Conservation (phyloP, 192 early-diverging fungal species). For the Spinellus fusiger region DNA sequence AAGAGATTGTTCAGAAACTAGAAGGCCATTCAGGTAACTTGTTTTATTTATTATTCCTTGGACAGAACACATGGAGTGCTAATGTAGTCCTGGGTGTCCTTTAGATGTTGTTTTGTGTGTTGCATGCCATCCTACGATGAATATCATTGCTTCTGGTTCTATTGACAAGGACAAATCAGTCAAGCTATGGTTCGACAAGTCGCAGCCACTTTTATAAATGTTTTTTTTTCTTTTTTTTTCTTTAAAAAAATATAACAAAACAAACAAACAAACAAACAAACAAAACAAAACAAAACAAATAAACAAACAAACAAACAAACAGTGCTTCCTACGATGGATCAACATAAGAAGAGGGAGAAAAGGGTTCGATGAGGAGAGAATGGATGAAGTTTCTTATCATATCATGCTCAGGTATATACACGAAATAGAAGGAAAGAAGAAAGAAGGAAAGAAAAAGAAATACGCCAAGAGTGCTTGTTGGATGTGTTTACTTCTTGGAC, state of each 20-base stretch:
- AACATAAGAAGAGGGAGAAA: no score
- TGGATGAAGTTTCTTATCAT: no score
- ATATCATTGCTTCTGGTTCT: slow-evolving; percentile 93
- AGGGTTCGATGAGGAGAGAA: no score
- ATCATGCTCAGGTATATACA: not conserved
- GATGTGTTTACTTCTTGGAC: slow-evolving; percentile 7
- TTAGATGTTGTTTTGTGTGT: slow-evolving; percentile 85
- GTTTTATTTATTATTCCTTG: not conserved
- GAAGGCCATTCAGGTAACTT: slow-evolving; percentile 82
- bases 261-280: not conserved
- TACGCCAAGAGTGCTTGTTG: not conserved
- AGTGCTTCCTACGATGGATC: no score
- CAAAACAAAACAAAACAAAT: no score
- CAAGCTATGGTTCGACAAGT: slow-evolving; percentile 73
- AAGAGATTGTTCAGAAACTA: slow-evolving; percentile 90
- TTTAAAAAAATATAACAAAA: not conserved
- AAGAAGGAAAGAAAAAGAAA: not conserved
- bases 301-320: no score
- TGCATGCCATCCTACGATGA: slow-evolving; percentile 87
- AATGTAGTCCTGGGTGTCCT: not conserved
- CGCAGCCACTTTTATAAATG: slow-evolving; percentile 13
- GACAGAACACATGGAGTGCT: not conserved
- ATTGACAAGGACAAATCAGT: slow-evolving; percentile 88
- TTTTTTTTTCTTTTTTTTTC: not conserved
- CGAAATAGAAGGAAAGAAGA: not conserved